Percentiles rank a stretch among this genome's conserved stretches.
Conservation (phyloP, 1,284 basidiomycete genomes). For the Marasmius sp. region DNA sequence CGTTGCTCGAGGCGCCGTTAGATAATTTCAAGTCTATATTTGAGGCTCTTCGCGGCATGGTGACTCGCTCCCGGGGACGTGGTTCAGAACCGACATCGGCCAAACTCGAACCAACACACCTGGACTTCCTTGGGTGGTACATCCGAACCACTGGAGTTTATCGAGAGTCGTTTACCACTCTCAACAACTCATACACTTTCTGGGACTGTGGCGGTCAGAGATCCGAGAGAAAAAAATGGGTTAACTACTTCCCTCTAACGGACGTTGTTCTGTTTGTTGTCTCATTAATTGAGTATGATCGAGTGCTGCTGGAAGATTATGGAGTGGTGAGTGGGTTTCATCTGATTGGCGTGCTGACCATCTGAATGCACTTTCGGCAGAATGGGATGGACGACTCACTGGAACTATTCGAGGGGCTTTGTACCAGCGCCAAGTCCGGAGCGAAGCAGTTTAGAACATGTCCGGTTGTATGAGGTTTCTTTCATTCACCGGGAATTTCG, state of each 20-base stretch:
- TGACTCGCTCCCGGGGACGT: too few relatives aligned
- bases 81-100: too few relatives aligned
- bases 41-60: too few relatives aligned
- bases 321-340: conserved; percentile 48
- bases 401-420: neutral
- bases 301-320: conserved; percentile 57
- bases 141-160: too few relatives aligned
- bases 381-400: conserved; percentile 4
- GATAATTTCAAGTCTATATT: too few relatives aligned
- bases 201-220: conserved; percentile 75
- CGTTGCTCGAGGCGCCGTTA: too few relatives aligned
- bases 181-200: conserved; percentile 33
- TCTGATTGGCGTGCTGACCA: too few relatives aligned
- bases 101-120: too few relatives aligned
- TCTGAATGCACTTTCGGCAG: neutral
- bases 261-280: conserved; percentile 78
- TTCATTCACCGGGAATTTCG: neutral
- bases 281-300: conserved; percentile 74
- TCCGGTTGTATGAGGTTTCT: neutral
- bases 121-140: too few relatives aligned
- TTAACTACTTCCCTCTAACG: conserved; percentile 71
- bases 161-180: too few relatives aligned
- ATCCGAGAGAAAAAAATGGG: conserved; percentile 75
- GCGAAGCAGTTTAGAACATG: neutral
- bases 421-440: too few relatives aligned